Evolutionary conservation across 352 stramenopile species (phyloP), one percentile per base, ranked within the genome.

Genomic region (Phytophthora chlamydospora): DNA sequence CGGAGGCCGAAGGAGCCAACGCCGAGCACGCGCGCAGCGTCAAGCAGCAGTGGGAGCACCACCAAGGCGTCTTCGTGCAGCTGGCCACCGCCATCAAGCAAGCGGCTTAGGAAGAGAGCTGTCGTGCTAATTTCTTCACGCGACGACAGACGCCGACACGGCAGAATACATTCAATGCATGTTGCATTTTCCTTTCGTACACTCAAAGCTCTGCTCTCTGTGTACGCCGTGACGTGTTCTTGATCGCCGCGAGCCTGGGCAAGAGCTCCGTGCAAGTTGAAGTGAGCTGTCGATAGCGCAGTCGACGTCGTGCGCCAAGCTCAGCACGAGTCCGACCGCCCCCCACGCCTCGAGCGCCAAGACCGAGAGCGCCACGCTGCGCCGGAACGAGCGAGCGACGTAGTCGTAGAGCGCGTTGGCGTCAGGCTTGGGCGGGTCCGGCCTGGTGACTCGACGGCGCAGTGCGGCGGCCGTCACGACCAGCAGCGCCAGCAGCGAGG

Each of bases 21-120:
- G 53, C 29, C 13, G 71, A 71, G 40, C 71, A 75, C 38, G 59
- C 42, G 44, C 50, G 46, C 10, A 66, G 57, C n/a, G 66, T 88
- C 19, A 83, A 89, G 68, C 57, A 70, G 43, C 66, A 80, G 48
- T 94, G 85, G 85, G 73, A 85, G 33, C 67, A 81, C 33, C 66
- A 75, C 44, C 85, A 94, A 62, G 70, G 75, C 21, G 34, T 80
- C 59, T 94, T 94, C 59, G 83, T 94, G 48, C 66, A 83, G 56
- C 57, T 94, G 16, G 85, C 85, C 8, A 93, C 85, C 29, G 73
- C 78, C 31, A 91, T 94, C 69, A 94, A 94, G 73, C 80, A 90
- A 58, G 43, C 66, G 24, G 73, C 73, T 38, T 88, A 69, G 36
- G 11, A 19, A 27, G 27, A 60, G 40, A 56, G 3, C 29, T 45